Conservation (phyloP, 2,329 filamentous ascomycete genomes). For the Alternaria postmessia region DNA sequence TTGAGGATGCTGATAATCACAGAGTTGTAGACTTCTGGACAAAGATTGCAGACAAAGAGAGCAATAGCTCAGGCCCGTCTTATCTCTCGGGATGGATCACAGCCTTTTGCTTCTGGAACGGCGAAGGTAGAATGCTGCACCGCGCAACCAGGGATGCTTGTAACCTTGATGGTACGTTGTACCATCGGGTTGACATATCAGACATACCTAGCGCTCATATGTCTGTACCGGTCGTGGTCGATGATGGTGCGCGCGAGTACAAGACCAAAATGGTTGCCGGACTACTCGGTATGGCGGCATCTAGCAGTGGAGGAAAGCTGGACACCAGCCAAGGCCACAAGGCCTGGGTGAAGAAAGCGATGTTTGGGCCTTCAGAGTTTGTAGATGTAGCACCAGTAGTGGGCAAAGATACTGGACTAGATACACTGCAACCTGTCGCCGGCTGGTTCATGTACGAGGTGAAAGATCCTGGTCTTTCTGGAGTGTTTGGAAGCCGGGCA, state of each 20-base stretch:
- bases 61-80: not conserved
- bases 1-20: not conserved
- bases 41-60: not conserved
- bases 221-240: not conserved
- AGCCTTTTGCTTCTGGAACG: not conserved
- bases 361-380: not conserved
- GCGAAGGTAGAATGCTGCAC: not conserved
- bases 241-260: not conserved
- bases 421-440: not conserved
- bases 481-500: no score
- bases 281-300: not conserved
- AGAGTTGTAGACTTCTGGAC: not conserved
- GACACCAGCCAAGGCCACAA: not conserved
- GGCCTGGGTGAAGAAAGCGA: not conserved
- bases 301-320: not conserved
- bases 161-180: not conserved
- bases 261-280: not conserved
- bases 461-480: not conserved
- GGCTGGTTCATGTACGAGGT: not conserved
- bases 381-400: not conserved
- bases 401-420: not conserved
- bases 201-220: not conserved
- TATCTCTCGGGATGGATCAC: not conserved
- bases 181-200: not conserved
- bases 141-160: not conserved